Evolutionary conservation across 1,284 basidiomycete genomes (phyloP).

Genomic region (Mycena sp.): DNA sequence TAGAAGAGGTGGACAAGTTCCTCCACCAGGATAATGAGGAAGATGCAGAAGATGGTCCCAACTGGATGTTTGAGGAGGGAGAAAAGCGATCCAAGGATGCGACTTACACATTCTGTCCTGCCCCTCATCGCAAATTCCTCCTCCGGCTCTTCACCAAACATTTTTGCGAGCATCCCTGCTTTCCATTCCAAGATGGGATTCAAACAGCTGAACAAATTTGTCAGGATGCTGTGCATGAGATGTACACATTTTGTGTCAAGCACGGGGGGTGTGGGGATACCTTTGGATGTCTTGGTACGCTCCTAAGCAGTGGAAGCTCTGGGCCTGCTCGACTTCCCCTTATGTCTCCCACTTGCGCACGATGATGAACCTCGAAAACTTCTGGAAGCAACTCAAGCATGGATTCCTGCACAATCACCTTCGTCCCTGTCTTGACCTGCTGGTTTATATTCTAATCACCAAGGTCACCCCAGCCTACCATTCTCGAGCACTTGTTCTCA

Average conservation of each 20-base stretch:
- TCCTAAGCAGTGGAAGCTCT: constrained; percentile 42
- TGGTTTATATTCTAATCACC: constrained; percentile 41
- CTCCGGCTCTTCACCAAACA: no score
- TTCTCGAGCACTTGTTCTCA: constrained; percentile 24
- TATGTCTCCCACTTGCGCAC: constrained; percentile 38
- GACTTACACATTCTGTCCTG: no score
- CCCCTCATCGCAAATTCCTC: no score
- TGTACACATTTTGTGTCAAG: constrained; percentile 44
- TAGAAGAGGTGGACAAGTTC: no score
- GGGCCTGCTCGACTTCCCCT: constrained; percentile 41
- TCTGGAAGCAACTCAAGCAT: constrained; percentile 46
- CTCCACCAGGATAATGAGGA: no score
- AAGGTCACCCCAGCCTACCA: constrained; percentile 37
- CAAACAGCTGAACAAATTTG: no score
- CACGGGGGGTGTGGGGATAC: constrained; percentile 48
- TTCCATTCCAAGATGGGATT: no score
- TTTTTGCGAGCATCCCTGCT: no score
- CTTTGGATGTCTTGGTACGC: constrained; percentile 47
- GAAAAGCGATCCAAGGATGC: no score
- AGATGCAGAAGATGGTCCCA: no score
- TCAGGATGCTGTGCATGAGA: constrained; percentile 38
- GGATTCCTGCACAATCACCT: constrained; percentile 37
- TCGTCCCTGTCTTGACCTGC: constrained; percentile 42
- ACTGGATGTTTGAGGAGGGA: no score
- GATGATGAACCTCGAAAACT: constrained; percentile 47